phyloP scores from a whole-genome alignment of 192 early-diverging fungal species.

The Podila epicladia region DNA sequence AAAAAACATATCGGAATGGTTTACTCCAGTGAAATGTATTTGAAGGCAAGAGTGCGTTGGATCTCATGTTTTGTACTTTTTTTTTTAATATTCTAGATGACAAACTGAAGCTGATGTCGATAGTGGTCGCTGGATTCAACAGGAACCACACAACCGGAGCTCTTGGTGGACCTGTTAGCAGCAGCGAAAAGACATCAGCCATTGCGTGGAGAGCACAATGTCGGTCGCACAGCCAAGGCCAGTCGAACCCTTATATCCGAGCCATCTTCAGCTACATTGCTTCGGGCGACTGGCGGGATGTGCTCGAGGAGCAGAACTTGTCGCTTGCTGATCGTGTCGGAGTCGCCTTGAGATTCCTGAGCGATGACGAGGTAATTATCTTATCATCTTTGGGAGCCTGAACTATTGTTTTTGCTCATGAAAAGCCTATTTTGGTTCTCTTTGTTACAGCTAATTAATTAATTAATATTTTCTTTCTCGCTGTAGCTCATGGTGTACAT shows the following conservation, averaged over 20 bases:
- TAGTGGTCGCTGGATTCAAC: constrained; percentile 68
- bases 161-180: constrained; percentile 53
- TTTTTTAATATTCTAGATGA: constrained; percentile 60
- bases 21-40: constrained; percentile 9
- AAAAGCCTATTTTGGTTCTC: background rate
- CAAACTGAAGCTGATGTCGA: constrained; percentile 85
- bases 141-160: constrained; percentile 24
- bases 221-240: constrained; percentile 62
- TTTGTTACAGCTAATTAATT: background rate
- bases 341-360: constrained; percentile 86
- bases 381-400: background rate
- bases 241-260: constrained; percentile 80
- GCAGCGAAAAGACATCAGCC: constrained; percentile 36
- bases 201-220: constrained; percentile 71
- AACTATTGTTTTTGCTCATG: background rate
- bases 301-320: constrained; percentile 77
- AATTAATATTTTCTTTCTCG: background rate
- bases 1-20: background rate
- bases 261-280: constrained; percentile 91
- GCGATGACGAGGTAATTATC: constrained; percentile 75
- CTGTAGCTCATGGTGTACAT: constrained; percentile 72
- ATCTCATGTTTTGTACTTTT: background rate
- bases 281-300: constrained; percentile 81
- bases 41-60: background rate
- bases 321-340: constrained; percentile 82